Percentiles rank a stretch among this genome's conserved stretches.
These are phyloP conservation scores for Passiflora organensis DNA, from an alignment of 345 rosid genomes.

Conservation along the genomic window DNA sequence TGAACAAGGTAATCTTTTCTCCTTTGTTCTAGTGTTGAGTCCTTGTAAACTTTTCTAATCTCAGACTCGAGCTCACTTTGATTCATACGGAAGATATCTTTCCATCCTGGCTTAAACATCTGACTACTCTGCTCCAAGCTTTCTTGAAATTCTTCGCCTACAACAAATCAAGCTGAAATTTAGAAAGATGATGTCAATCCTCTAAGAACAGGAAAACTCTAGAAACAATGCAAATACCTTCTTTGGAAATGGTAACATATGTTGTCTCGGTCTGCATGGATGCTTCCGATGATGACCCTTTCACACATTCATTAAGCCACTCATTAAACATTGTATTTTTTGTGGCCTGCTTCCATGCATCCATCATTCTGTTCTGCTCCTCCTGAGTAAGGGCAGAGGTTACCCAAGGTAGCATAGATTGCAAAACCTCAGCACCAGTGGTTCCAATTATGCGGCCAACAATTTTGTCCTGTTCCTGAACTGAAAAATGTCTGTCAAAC, in stretches of 20 bases:
- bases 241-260: slow-evolving; percentile 37
- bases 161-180: slow-evolving; percentile 15
- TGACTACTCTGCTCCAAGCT: slow-evolving; percentile 57
- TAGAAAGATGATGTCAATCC: slow-evolving; percentile 12
- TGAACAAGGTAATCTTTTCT: slow-evolving; percentile 64
- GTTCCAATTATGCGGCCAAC: slow-evolving; percentile 92
- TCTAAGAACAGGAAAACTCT: not conserved
- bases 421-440: slow-evolving; percentile 88
- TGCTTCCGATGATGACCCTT: slow-evolving; percentile 42
- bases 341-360: slow-evolving; percentile 92
- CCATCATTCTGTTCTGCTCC: slow-evolving; percentile 93
- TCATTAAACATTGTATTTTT: slow-evolving; percentile 92
- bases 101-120: slow-evolving; percentile 96
- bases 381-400: slow-evolving; percentile 81
- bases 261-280: slow-evolving; percentile 38
- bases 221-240: slow-evolving; percentile 33
- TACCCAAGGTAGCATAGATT: slow-evolving; percentile 94
- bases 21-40: slow-evolving; percentile 62
- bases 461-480: slow-evolving; percentile 79
- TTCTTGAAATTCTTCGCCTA: slow-evolving; percentile 53
- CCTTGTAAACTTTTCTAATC: slow-evolving; percentile 60
- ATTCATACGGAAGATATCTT: slow-evolving; percentile 86
- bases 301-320: slow-evolving; percentile 87
- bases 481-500: slow-evolving; percentile 67
- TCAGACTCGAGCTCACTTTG: slow-evolving; percentile 68